Percentiles rank a stretch among this genome's conserved stretches.
phyloP scores from a whole-genome alignment of 2,329 filamentous ascomycete species.

The Verticillium dahliae region DNA sequence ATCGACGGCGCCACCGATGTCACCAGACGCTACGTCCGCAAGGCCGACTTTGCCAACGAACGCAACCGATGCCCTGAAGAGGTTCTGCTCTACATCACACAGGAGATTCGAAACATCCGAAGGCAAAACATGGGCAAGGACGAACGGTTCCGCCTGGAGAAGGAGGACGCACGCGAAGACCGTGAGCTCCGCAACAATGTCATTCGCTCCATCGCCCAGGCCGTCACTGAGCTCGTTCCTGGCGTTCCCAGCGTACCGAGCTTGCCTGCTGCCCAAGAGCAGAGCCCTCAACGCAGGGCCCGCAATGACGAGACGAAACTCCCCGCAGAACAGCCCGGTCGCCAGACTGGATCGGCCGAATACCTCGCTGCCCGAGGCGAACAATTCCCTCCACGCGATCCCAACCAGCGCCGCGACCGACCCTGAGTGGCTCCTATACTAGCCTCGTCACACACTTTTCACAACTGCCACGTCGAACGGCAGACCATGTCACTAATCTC shows the following conservation, averaged over 20 bases:
- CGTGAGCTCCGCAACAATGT: constrained; percentile 69
- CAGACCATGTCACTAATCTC: neutral
- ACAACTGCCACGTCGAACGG: constrained; percentile 2
- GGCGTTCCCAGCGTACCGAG: constrained; percentile 20
- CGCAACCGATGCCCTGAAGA: constrained; percentile 80
- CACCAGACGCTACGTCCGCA: constrained; percentile 63
- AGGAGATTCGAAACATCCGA: constrained; percentile 82
- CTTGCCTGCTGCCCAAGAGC: constrained; percentile 13
- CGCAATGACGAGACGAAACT: constrained; percentile 50
- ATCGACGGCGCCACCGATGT: constrained; percentile 72
- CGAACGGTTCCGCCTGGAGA: constrained; percentile 72
- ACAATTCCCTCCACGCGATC: constrained; percentile 37
- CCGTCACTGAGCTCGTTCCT: constrained; percentile 62
- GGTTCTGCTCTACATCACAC: constrained; percentile 83
- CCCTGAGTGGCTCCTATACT: constrained; percentile 16
- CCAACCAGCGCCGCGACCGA: constrained; percentile 30
- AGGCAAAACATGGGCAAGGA: constrained; percentile 81
- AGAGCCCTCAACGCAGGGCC: constrained; percentile 14
- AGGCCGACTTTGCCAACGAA: constrained; percentile 63
- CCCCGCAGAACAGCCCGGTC: constrained; percentile 51
- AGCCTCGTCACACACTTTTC: neutral
- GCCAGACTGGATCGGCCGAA: constrained; percentile 43
- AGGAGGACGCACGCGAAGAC: constrained; percentile 72
- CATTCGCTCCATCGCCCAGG: constrained; percentile 65
- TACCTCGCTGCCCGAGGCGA: constrained; percentile 39